phyloP scores from a whole-genome alignment of 139 green algal genomes.

The Pseudopediastrum boryanum region DNA sequence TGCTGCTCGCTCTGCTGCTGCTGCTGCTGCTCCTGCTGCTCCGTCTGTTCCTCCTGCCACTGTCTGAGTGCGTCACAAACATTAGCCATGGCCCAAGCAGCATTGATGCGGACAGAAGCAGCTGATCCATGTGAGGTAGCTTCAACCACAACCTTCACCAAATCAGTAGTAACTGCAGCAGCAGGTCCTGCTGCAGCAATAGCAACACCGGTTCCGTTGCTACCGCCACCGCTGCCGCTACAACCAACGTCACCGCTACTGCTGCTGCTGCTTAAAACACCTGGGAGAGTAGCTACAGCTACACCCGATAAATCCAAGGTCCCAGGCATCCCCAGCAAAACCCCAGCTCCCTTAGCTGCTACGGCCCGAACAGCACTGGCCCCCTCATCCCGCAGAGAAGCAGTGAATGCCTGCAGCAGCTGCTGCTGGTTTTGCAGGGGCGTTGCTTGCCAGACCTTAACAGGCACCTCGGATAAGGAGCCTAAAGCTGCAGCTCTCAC shows the following conservation, averaged over 20 bases:
- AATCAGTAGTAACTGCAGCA: not conserved
- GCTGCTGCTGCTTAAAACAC: no score
- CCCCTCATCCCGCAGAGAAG: not conserved
- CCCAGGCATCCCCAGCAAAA: conserved; percentile 13
- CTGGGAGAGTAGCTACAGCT: conserved; percentile 1
- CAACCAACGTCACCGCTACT: not conserved
- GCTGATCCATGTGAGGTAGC: conserved; percentile 18
- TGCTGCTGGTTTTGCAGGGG: conserved; percentile 9
- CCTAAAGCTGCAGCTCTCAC: conserved; percentile 43
- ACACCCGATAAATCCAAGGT: not conserved
- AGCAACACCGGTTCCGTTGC: not conserved
- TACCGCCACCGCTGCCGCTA: not conserved
- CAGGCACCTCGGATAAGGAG: conserved; percentile 25
- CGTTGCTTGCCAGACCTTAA: conserved; percentile 30
- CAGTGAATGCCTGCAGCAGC: conserved; percentile 10
- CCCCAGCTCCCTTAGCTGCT: conserved; percentile 50
- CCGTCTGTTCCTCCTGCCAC: not conserved
- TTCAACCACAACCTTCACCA: not conserved
- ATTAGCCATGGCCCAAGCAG: conserved; percentile 60
- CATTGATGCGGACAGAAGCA: conserved; percentile 57
- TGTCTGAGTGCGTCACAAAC: conserved; percentile 45
- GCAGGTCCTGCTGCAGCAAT: not conserved
- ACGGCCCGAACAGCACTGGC: conserved; percentile 51
- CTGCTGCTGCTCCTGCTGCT: not conserved
- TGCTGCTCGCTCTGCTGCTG: not conserved